Base-by-base conservation (phyloP, 306 rosid species). In the Urtica urens region DNA sequence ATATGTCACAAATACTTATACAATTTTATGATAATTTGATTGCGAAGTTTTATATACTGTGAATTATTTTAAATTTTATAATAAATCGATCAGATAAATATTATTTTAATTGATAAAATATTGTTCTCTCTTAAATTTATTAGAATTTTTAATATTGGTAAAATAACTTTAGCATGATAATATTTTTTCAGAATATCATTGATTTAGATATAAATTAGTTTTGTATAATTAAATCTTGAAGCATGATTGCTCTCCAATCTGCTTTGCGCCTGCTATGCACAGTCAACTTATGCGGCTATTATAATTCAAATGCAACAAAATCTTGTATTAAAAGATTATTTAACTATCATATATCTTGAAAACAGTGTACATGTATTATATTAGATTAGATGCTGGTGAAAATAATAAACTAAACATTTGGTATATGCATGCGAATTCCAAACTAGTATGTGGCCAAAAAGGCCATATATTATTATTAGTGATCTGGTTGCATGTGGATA, bases 221-320 rank as follows among this genome's bases (percentile, higher is more conserved):
- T 34, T 62, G 67, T 51, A 54, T 62, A 46, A 54, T 54, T 9
- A 63, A 58, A n/a, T n/a, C 31, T 44, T 28, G 29, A 61, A 70
- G 62, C 61, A 71, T 68, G 51, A 41, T 50, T 50, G 47, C 40
- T 51, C n/a, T n/a, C 18, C 19, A 51, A 35, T 10, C 26, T 21
- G n/a, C 35, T 51, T 30, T 19, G 57, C n/a, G n/a, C 40, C 12
- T 39, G 51, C 54, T 48, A 62, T 65, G 50, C 64, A 76, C 65
- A 72, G 83, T 80, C 88, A 80, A 73, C 49, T 70, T 63, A 23
- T 80, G 78, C 88, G 88, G 83, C 88, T 55, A 13, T 46, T 24
- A 41, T 14, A 51, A 51, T 33, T 35, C 57, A 51, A 51, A 51
- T 28, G 15, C 54, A 11, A 29, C 18, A 27, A 35, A 27, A 2